Percentiles rank a stretch among this genome's conserved stretches.
phyloP scores from a whole-genome alignment of 176 grass and related monocot species.

The Musa acuminata region DNA sequence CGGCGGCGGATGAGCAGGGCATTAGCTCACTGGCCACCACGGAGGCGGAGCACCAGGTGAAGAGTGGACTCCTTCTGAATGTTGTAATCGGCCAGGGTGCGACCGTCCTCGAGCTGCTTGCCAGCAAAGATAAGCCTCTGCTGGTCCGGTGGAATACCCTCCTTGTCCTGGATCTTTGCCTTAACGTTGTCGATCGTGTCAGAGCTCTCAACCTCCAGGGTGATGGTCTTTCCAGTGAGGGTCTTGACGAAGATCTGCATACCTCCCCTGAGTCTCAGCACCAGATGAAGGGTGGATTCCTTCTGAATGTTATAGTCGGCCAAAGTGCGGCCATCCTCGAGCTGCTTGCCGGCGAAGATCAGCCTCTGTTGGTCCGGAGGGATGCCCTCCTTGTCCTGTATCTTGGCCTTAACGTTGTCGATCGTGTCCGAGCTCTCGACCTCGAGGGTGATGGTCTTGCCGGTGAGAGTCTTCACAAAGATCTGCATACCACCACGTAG shows the following conservation, averaged over 20 bases:
- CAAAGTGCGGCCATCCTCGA: background rate
- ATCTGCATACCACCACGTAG: background rate
- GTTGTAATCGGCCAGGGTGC: background rate
- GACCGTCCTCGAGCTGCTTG: background rate
- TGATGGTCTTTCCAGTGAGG: background rate
- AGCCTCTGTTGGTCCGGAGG: no score
- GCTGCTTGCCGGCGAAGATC: background rate
- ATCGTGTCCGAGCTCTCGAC: constrained; percentile 2
- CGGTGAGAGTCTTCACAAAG: background rate
- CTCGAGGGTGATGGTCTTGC: background rate
- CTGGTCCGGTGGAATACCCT: no score
- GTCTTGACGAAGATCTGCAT: constrained; percentile 2
- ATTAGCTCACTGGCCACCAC: no score
- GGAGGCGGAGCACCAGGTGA: background rate
- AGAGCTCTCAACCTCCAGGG: background rate
- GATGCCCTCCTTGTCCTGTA: background rate
- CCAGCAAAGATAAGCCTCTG: background rate
- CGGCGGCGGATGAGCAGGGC: no score
- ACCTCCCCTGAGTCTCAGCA: background rate
- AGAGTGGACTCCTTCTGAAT: background rate
- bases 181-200: background rate
- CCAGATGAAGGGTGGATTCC: background rate
- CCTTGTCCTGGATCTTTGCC: no score
- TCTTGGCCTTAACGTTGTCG: constrained; percentile 7
- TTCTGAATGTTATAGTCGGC: background rate